These are phyloP conservation scores for Saccharomycopsis phalli DNA, from an alignment of 1,139 yeast species.

Conservation along the genomic window DNA sequence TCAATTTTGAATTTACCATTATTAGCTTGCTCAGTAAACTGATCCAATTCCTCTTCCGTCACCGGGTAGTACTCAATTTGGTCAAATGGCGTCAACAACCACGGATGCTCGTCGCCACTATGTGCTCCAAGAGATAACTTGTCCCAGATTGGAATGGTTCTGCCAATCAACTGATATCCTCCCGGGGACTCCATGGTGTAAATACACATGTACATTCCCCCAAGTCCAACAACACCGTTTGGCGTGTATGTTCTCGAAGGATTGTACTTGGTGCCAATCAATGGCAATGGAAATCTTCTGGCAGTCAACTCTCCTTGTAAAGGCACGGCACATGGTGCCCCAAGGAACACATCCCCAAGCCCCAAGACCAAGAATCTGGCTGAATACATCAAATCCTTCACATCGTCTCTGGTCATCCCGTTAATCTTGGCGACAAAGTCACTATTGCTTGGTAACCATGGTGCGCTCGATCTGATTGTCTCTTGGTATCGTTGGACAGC, in stretches of 20 bases:
- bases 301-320: constrained; percentile 64
- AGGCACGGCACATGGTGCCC: constrained; percentile 98
- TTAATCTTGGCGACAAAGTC: constrained; percentile 88
- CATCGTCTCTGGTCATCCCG: constrained; percentile 66
- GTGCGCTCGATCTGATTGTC: constrained; percentile 87
- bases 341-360: constrained; percentile 92
- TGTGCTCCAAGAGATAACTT: constrained; percentile 71
- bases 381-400: constrained; percentile 73
- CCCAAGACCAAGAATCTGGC: constrained; percentile 91
- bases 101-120: constrained; percentile 47
- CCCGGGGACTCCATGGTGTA: constrained; percentile 98
- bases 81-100: constrained; percentile 88
- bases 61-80: constrained; percentile 93
- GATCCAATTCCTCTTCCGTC: constrained; percentile 70
- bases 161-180: constrained; percentile 93
- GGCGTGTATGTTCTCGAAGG: constrained; percentile 96
- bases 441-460: constrained; percentile 96
- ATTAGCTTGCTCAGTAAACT: constrained; percentile 59
- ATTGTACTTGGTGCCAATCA: constrained; percentile 82
- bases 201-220: constrained; percentile 97
- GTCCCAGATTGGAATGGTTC: constrained; percentile 98
- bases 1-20: constrained; percentile 77
- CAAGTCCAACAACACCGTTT: constrained; percentile 94
- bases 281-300: constrained; percentile 48
- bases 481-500: constrained; percentile 89